phyloP scores from a whole-genome alignment of 1,139 yeast genomes.

The Yamadazyma sp. region DNA sequence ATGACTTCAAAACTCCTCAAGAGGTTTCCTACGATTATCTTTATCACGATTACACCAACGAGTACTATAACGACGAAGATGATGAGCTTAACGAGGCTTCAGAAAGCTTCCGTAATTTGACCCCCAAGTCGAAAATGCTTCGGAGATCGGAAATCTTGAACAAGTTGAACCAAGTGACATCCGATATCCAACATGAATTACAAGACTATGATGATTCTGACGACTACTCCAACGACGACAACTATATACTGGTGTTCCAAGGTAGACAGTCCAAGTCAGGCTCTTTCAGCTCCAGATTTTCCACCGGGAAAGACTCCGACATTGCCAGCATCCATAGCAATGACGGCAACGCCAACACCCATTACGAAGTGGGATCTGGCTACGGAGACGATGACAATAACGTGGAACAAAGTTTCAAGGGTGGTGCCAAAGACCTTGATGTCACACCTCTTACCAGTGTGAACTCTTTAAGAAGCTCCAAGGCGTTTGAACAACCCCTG shows the following conservation, averaged over 20 bases:
- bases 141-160: slow-evolving; percentile 42
- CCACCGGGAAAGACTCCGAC: neutral
- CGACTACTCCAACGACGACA: slow-evolving; percentile 10
- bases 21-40: slow-evolving; percentile 4
- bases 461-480: slow-evolving; percentile 26
- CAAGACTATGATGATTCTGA: slow-evolving; percentile 23
- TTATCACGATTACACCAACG: slow-evolving; percentile 10
- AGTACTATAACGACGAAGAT: slow-evolving; percentile 8
- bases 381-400: slow-evolving; percentile 10
- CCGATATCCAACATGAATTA: slow-evolving; percentile 39
- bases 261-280: neutral
- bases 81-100: neutral
- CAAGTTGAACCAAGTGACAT: slow-evolving; percentile 40
- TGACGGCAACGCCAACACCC: neutral
- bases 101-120: slow-evolving; percentile 7
- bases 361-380: slow-evolving; percentile 12
- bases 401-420: slow-evolving; percentile 9
- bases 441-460: slow-evolving; percentile 42
- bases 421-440: slow-evolving; percentile 10
- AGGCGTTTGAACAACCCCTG: neutral
- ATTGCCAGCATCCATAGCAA: neutral
- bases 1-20: slow-evolving; percentile 3
- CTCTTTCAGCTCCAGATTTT: neutral
- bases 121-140: slow-evolving; percentile 19
- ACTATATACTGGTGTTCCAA: slow-evolving; percentile 9